Conservation (phyloP, 2,329 filamentous ascomycete genomes). For the Colletotrichum tofieldiae region DNA sequence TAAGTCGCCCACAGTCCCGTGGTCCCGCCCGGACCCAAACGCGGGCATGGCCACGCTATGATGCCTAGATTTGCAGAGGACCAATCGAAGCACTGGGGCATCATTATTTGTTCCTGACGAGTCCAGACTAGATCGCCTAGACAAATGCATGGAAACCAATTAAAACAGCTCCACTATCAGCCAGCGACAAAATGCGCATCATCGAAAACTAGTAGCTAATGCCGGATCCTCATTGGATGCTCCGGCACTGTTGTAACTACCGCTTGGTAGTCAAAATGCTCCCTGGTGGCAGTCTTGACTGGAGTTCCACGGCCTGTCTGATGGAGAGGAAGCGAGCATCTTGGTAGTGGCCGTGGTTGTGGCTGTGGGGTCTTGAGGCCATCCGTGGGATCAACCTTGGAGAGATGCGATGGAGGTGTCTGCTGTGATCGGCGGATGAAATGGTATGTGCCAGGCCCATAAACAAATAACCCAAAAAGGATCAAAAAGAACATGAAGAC, state of each 20-base stretch:
- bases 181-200: background rate
- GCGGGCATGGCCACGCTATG: background rate
- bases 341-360: no score
- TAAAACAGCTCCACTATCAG: background rate
- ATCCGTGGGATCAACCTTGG: no score
- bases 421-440: no score
- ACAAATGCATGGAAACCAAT: background rate
- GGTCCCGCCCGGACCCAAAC: background rate
- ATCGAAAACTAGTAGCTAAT: background rate
- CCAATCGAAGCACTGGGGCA: background rate
- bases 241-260: background rate
- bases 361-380: no score
- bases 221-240: background rate
- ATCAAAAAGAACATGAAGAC: no score
- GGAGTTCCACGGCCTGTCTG: no score
- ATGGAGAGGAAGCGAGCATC: no score
- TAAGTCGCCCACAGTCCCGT: background rate
- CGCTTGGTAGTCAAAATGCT: no score
- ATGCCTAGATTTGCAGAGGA: constrained; percentile 11
- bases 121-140: background rate
- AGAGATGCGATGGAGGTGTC: no score
- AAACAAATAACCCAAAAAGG: no score
- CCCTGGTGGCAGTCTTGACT: no score
- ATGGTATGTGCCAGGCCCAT: no score
- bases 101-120: background rate